phyloP scores from a whole-genome alignment of 78 protist species.

The Dictyostelium firmibasis region DNA sequence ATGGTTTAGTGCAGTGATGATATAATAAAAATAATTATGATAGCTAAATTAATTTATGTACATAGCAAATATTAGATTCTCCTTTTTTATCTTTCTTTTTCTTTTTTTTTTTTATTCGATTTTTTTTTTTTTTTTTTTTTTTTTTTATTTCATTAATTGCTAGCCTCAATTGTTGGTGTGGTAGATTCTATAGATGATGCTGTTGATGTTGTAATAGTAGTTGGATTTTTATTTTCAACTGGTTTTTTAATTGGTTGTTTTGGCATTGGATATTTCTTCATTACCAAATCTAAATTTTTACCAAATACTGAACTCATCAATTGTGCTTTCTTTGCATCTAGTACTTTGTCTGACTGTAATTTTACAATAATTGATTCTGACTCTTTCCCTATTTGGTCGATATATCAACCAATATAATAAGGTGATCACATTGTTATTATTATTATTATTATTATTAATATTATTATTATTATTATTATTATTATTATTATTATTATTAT shows the following conservation, averaged over 20 bases:
- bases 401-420: too few species aligned
- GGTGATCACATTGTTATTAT: neutral
- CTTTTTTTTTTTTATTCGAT: neutral
- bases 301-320: slow-evolving; percentile 45
- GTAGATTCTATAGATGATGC: neutral
- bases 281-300: slow-evolving; percentile 21
- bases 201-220: neutral
- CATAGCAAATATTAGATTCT: neutral
- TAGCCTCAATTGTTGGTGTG: neutral
- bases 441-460: neutral
- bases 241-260: neutral
- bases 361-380: slow-evolving; percentile 26
- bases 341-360: slow-evolving; percentile 8
- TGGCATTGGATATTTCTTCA: slow-evolving; percentile 65
- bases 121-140: too few species aligned
- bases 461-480: too few species aligned
- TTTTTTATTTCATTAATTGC: too few species aligned
- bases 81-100: neutral
- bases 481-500: too few species aligned
- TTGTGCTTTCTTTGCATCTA: slow-evolving; percentile 28
- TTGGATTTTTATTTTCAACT: neutral
- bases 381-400: slow-evolving; percentile 42
- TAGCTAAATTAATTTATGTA: neutral
- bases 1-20: too few species aligned
- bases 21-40: too few species aligned